A percentile compares a stretch with the other conserved stretches of the same genome.
Evolutionary conservation across 768 basidiomycete genomes (phyloP).

Genomic region (Tricholoma terreum): DNA sequence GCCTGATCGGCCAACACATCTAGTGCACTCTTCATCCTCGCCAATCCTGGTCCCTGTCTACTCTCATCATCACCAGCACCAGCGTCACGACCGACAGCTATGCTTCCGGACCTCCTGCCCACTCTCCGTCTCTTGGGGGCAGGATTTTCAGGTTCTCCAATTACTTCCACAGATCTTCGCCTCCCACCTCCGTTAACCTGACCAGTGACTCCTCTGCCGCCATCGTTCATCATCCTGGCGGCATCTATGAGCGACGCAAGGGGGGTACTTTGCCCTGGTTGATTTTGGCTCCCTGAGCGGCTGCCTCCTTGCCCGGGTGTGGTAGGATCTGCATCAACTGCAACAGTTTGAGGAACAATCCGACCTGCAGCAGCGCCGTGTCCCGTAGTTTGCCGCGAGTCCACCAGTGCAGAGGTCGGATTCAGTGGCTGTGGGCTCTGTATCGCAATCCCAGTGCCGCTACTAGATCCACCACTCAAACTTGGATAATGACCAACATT

Average conservation of each 20-base stretch:
- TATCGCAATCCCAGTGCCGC: conserved; percentile 7
- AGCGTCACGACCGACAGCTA: background rate
- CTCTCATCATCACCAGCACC: conserved; percentile 4
- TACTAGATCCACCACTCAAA: background rate
- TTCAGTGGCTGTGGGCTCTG: conserved; percentile 21
- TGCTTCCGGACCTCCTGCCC: conserved; percentile 1
- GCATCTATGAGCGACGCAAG: conserved; percentile 58
- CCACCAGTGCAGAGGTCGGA: conserved; percentile 5
- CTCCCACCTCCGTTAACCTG: conserved; percentile 28
- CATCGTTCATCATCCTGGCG: conserved; percentile 49
- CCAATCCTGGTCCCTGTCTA: conserved; percentile 14
- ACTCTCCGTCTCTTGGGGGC: conserved; percentile 32
- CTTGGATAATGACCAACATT: conserved; percentile 2
- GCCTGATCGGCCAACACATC: conserved; percentile 78
- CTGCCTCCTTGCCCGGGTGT: conserved; percentile 14
- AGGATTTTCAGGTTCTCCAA: conserved; percentile 34
- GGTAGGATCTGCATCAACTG: conserved; percentile 4
- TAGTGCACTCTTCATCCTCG: conserved; percentile 50
- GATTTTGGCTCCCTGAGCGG: conserved; percentile 6
- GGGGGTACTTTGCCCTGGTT: conserved; percentile 33
- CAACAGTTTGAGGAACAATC: background rate
- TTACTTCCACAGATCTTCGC: conserved; percentile 18
- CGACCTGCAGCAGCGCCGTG: background rate
- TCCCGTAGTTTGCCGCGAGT: background rate
- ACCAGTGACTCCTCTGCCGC: conserved; percentile 22